Evolutionary conservation across 495 filamentous ascomycete species (phyloP), one percentile per base, ranked within the genome.

Genomic region (Hypomontagnella submonticulosa): DNA sequence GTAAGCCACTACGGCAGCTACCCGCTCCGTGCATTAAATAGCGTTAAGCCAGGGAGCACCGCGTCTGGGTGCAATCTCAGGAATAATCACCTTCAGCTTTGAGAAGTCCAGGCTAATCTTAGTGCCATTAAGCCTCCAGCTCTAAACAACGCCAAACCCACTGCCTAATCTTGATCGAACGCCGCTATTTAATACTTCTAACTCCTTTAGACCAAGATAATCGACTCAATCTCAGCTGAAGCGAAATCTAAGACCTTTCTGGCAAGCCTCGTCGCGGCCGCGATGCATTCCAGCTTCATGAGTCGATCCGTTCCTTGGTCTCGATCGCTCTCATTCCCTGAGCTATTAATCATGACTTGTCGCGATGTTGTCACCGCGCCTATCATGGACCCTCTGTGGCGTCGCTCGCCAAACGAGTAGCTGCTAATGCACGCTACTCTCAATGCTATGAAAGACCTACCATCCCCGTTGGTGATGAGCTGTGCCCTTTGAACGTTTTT

Each of bases 161-260:
- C 37, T 3, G 36, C 30, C 48, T 57, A 56, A 53, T 56, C 57
- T 67, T 48, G 59, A 59, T 59, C 44, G 54, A 46, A 62, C 16
- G 33, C 49, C 33, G 49, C 59, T 57, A 63, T 63, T 51, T 42
- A 41, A 32, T 23, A 15, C 19, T 4, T 54, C 59, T 68, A 68
- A 42, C 54, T 32, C 7, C 12, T 55, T 60, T 55, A 33, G 53
- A 58, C 37, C n/a, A 68, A 63, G 34, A 46, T 43, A 41, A 50
- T 44, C 36, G 41, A 32, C 65, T 44, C 36, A 43, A 23, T 63
- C 42, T 49, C 59, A 68, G 65, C 59, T 68, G 59, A 63, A 55
- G 53, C 49, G 27, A 60, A 55, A 58, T 51, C 54, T 68, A 63
- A 68, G 56, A 61, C 65, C 34, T 51, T 43, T 68, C 37, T 41